Evolutionary conservation across 148 eudicot species (phyloP).

Genomic region (Diospyros lotus): DNA sequence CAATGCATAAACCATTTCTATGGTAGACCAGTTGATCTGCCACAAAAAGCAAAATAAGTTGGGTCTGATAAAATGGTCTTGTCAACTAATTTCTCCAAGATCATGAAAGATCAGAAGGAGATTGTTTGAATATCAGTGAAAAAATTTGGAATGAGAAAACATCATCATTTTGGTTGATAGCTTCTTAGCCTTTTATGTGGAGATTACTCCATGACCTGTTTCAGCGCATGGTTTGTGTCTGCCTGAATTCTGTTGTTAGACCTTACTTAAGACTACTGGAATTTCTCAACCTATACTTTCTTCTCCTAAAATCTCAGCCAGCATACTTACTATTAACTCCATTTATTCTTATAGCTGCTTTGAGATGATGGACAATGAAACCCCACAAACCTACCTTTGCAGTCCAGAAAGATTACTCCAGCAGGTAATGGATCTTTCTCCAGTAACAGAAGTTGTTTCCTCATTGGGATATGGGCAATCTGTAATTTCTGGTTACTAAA

Average conservation of each 20-base stretch:
- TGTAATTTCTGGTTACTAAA: neutral
- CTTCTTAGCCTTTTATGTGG: neutral
- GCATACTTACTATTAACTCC: neutral
- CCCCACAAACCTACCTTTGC: conserved; percentile 36
- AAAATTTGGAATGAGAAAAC: neutral
- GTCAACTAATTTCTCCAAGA: conserved; percentile 1
- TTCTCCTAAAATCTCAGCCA: neutral
- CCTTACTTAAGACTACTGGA: neutral
- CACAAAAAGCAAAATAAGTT: neutral
- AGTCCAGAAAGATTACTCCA: conserved; percentile 60
- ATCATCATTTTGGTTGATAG: conserved; percentile 1
- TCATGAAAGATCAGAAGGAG: neutral
- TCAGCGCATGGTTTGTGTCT: neutral
- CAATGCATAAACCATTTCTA: neutral
- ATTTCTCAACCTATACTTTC: neutral
- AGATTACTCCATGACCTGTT: neutral
- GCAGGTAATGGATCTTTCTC: conserved; percentile 33
- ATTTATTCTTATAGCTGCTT: conserved; percentile 41
- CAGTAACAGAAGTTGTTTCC: neutral
- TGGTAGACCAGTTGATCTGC: neutral
- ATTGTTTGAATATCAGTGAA: neutral
- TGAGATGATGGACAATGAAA: conserved; percentile 56
- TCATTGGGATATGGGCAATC: neutral
- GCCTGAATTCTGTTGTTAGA: neutral
- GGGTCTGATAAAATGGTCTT: neutral